phyloP scores from a whole-genome alignment of 768 basidiomycete genomes.

The Panaeolus papilionaceus region DNA sequence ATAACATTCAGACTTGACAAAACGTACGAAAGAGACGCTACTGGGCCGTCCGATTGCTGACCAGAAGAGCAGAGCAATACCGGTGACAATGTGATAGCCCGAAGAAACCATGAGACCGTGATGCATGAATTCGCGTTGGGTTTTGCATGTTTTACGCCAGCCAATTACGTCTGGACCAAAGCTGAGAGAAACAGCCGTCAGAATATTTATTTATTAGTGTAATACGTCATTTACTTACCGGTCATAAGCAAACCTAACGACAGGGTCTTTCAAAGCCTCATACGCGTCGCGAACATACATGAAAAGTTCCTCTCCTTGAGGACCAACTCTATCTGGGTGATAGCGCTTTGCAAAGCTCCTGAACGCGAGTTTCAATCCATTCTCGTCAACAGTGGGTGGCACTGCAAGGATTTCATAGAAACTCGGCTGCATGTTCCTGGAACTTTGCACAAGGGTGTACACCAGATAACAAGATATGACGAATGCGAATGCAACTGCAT shows the following conservation, averaged over 20 bases:
- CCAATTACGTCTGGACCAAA: conserved; percentile 77
- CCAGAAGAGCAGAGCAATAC: conserved; percentile 62
- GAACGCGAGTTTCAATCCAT: conserved; percentile 73
- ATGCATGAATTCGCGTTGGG: conserved; percentile 70
- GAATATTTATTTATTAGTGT: conserved; percentile 7
- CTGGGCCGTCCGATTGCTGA: conserved; percentile 66
- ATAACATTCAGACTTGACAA: conserved; percentile 29
- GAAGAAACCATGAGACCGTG: conserved; percentile 67
- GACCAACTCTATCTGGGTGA: conserved; percentile 79
- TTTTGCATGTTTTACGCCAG: conserved; percentile 71
- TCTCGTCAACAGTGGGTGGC: conserved; percentile 65
- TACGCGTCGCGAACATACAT: conserved; percentile 76
- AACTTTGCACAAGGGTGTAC: conserved; percentile 68
- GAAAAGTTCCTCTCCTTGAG: conserved; percentile 66
- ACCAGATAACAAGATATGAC: conserved; percentile 71
- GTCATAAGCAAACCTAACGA: conserved; percentile 85
- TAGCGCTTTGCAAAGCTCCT: conserved; percentile 73
- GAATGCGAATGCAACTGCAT: conserved; percentile 64
- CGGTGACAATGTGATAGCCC: conserved; percentile 71
- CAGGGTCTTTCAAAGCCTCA: conserved; percentile 80
- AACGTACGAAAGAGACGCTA: conserved; percentile 69
- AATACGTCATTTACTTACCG: conserved; percentile 51
- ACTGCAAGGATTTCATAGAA: conserved; percentile 81
- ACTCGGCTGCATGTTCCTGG: conserved; percentile 65
- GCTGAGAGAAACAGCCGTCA: conserved; percentile 41